Base-by-base conservation (phyloP, 2,329 filamentous ascomycete species). In the Acrocalymma vagum region DNA sequence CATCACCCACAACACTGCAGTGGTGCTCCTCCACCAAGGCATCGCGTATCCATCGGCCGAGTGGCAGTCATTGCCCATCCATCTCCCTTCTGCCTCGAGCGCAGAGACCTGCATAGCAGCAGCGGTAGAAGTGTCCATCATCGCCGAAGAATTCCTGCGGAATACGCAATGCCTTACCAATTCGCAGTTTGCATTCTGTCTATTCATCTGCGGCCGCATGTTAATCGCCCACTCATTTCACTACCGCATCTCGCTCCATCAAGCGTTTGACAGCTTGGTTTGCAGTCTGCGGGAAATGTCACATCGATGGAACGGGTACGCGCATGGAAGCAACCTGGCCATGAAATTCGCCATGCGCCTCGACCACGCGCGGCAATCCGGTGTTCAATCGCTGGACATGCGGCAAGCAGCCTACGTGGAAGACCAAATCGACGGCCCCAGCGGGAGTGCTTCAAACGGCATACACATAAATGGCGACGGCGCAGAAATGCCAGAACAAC, bases 231-330 rank as follows among this genome's bases (percentile, higher is more conserved):
- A 73, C 39, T 52, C 63, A 4, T 42, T 50, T n/a, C 65, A 72
- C 43, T 63, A 70, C 38, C 42, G 45, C 10, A 48, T 63, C 1
- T 26, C 53, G 3, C 42, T 73, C 2, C 44, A 62, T 1, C 33
- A 39, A 0, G 65, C 63, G 3, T 64, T 75, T 13, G 60, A 69
- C 10, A 62, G 58, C 0, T 38, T 74, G 1, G 55, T 71, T 3
- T 41, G 46, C 3, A 67, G 65, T 13, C 54, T 75, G 0, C 42
- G 54, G 4, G 65, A 70, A 14, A 71, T 75, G 5, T 67, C 71
- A 0, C 48, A 53, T 5, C 59, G 72, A n/a, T 73, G 70, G 69
- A 64, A 62, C 30, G 68, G 69, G 22, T 31, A 25, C 13, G 27
- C 15, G n/a, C 6, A 22, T 6, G 14, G 25, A 11, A 32, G 34